Percentiles rank a stretch among this genome's conserved stretches.
phyloP scores from a whole-genome alignment of 2,329 filamentous ascomycete genomes.

The Beauveria pseudobassiana region DNA sequence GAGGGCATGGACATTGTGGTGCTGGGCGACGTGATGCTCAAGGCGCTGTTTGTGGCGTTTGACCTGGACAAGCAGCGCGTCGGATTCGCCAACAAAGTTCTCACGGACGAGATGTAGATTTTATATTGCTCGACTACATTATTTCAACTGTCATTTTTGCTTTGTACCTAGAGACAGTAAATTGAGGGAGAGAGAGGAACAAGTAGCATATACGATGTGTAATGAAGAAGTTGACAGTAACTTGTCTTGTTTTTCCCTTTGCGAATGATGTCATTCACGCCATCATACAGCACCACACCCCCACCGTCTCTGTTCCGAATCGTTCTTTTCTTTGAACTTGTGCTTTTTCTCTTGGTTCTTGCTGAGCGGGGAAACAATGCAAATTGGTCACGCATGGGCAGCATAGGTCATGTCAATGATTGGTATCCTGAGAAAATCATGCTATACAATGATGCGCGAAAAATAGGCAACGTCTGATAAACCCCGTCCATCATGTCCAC shows the following conservation, averaged over 20 bases:
- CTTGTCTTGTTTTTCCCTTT: neutral
- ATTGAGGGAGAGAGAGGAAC: neutral
- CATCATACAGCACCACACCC: neutral
- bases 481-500: neutral
- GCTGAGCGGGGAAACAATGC: too few relatives aligned
- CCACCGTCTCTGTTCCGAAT: neutral
- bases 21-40: constrained; percentile 72
- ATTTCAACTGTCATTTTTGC: constrained; percentile 3
- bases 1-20: constrained; percentile 48
- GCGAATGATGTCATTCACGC: neutral
- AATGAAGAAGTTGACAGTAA: neutral
- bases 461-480: neutral
- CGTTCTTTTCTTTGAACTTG: neutral
- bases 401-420: neutral
- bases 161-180: neutral
- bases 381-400: neutral
- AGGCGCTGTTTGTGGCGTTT: constrained; percentile 68
- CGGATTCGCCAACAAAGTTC: constrained; percentile 38
- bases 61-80: constrained; percentile 39
- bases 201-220: neutral
- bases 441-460: constrained; percentile 6
- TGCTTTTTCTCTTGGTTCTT: neutral
- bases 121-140: neutral
- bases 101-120: constrained; percentile 18
- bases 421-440: constrained; percentile 10